A percentile compares a stretch with the other conserved stretches of the same genome.
These are phyloP conservation scores for Teratosphaeriaceae sp. DNA, from an alignment of 2,329 filamentous ascomycete species.

Conservation along the genomic window DNA sequence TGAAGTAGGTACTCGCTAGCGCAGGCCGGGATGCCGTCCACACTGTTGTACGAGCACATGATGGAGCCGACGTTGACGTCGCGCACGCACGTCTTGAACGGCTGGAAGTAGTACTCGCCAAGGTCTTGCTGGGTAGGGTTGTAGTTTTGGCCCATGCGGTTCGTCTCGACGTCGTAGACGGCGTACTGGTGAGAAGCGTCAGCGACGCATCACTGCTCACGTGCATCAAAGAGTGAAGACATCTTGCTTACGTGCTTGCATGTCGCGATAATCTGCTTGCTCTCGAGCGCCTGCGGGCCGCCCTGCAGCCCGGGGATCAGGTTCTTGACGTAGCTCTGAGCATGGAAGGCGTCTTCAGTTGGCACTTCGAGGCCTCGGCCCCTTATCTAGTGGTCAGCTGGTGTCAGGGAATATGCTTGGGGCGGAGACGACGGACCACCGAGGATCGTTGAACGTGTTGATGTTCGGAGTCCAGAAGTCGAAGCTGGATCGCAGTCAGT, in stretches of 20 bases:
- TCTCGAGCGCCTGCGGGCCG: slow-evolving; percentile 1
- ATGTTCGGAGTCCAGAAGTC: slow-evolving; percentile 10
- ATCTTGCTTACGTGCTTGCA: no score
- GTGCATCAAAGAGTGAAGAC: no score
- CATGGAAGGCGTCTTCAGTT: slow-evolving; percentile 11
- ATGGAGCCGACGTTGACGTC: slow-evolving; percentile 32
- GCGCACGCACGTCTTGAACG: slow-evolving; percentile 23
- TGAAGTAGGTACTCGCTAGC: slow-evolving; percentile 54
- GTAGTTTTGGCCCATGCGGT: slow-evolving; percentile 35
- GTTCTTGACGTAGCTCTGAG: slow-evolving; percentile 9
- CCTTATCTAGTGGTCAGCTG: slow-evolving; percentile 8
- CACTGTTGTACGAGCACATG: slow-evolving; percentile 30
- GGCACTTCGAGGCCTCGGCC: slow-evolving; percentile 16
- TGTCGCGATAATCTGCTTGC: slow-evolving; percentile 41
- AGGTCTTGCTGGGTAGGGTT: slow-evolving; percentile 11
- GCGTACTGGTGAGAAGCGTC: no score
- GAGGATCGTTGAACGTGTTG: slow-evolving; percentile 12
- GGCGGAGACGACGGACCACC: no score
- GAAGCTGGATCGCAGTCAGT: not conserved
- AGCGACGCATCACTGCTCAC: no score
- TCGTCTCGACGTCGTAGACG: slow-evolving; percentile 48
- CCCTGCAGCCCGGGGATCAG: slow-evolving; percentile 13
- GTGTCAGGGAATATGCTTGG: not conserved
- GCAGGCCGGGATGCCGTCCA: slow-evolving; percentile 55
- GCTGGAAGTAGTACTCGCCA: slow-evolving; percentile 6